phyloP scores from a whole-genome alignment of 495 filamentous ascomycete species.

The Penicillium cinerascens region DNA sequence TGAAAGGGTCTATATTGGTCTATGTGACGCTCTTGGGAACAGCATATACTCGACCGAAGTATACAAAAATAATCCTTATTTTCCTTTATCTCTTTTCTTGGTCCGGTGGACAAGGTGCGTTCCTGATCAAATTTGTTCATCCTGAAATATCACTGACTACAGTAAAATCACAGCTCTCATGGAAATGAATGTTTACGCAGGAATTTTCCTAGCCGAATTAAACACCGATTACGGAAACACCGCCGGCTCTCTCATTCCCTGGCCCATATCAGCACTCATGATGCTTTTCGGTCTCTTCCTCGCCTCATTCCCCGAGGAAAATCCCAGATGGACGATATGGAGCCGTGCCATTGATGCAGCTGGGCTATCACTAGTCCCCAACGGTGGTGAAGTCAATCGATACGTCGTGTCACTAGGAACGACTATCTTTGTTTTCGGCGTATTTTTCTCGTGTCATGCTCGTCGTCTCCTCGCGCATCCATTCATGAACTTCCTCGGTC shows the following conservation, averaged over 20 bases:
- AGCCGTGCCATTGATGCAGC: background rate
- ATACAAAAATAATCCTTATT: constrained; percentile 7
- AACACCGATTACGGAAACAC: constrained; percentile 8
- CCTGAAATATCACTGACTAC: background rate
- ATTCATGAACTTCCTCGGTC: constrained; percentile 14
- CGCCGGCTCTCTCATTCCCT: constrained; percentile 7
- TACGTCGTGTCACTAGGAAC: constrained; percentile 4
- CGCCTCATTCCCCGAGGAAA: constrained; percentile 13
- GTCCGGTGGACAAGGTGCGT: constrained; percentile 9
- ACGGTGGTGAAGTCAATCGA: constrained; percentile 6
- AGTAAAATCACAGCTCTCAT: constrained; percentile 6
- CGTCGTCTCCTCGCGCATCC: constrained; percentile 14
- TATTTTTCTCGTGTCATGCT: constrained; percentile 6
- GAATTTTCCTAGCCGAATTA: constrained; percentile 16
- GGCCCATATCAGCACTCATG: constrained; percentile 6
- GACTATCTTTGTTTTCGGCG: background rate
- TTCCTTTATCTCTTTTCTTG: constrained; percentile 15
- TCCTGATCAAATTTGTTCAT: too few relatives aligned
- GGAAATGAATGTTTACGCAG: constrained; percentile 15
- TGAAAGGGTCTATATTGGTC: constrained; percentile 14
- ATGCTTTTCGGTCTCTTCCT: constrained; percentile 9
- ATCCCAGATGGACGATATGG: constrained; percentile 16
- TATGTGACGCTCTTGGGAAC: constrained; percentile 12
- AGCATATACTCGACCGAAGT: constrained; percentile 1
- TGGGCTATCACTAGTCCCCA: background rate